Base-by-base conservation (phyloP, 495 filamentous ascomycete species). In the Aspergillus saccharolyticus region DNA sequence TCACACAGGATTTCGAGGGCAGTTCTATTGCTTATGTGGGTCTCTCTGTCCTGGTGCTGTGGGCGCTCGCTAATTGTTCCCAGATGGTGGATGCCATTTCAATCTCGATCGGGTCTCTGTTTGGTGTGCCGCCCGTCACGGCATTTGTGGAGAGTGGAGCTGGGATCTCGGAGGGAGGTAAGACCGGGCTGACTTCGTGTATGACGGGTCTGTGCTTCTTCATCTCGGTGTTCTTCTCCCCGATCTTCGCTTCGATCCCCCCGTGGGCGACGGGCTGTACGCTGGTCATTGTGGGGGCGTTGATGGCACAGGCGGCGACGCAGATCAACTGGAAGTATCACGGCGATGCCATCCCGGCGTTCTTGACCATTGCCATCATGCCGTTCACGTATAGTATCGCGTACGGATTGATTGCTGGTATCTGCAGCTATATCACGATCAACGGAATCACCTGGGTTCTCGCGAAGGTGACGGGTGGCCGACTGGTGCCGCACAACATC, bases 241-340 rank as follows among this genome's bases (percentile, higher is more conserved):
- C 89, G 1, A 90, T 93, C 57, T 92, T 92, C 67, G 89, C 89
- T 15, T 89, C 85, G 0, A 92, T 93, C 57, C 89, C 89, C 3
- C 82, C 88, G 0, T 93, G 88, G 88, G 89, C 89, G 1, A 93
- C 89, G 3, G 89, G 89, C 18, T 89, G 85, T 70, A 90, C 89
- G 20, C 83, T 93, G 18, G 81, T 93, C 60, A 81, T 93, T 33
- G 87, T 93, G 53, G 88, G 89, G 30, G 82, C 85, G 28, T 84
- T 93, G 78, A 93, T 93, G 89, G 83, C 86, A 60, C 79, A 82
- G 56, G 74, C 88, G 3, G 85, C 84, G 14, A 80, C 78, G 21
- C 86, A 92, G 56, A 91, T 93, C 75, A 93, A 93, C 78, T 92
- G 89, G 89, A 73, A 75, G 10, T 93, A 93, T 73, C 70, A 84